phyloP scores from a whole-genome alignment of 192 early-diverging fungal genomes.

The Umbelopsis vinacea region DNA sequence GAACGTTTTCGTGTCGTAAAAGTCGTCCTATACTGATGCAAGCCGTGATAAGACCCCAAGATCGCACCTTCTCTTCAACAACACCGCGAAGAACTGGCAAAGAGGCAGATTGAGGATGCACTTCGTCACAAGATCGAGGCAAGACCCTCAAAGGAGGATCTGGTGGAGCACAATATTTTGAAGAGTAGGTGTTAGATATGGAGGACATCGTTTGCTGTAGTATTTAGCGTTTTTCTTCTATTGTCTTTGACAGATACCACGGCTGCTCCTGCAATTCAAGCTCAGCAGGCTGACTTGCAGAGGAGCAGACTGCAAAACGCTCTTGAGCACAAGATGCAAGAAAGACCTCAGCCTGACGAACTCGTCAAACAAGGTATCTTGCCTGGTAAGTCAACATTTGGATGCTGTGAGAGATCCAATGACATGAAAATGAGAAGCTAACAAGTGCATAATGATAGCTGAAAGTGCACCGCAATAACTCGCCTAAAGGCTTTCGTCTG shows the following conservation, averaged over 20 bases:
- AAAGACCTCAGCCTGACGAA: slow-evolving; percentile 44
- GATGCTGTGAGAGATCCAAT: too few species aligned
- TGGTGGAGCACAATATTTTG: slow-evolving; percentile 59
- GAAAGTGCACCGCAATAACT: too few species aligned
- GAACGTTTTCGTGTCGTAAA: not conserved
- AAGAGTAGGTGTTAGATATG: slow-evolving; percentile 43
- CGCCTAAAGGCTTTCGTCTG: too few species aligned
- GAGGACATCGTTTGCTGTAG: not conserved
- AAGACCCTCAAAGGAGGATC: slow-evolving; percentile 53
- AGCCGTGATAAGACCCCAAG: slow-evolving; percentile 44
- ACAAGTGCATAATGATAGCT: not conserved
- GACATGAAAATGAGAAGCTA: not conserved
- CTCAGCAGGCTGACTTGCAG: slow-evolving; percentile 51
- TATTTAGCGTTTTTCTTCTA: not conserved
- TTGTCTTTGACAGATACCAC: slow-evolving; percentile 33
- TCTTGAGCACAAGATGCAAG: slow-evolving; percentile 52
- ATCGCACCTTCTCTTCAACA: slow-evolving; percentile 54
- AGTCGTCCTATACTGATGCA: not conserved
- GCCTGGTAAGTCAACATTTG: slow-evolving; percentile 26
- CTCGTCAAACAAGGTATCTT: slow-evolving; percentile 67
- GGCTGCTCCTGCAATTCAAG: slow-evolving; percentile 54
- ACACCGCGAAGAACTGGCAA: slow-evolving; percentile 52
- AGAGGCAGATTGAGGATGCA: slow-evolving; percentile 51
- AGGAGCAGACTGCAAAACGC: slow-evolving; percentile 47
- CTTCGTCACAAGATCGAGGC: slow-evolving; percentile 63